Base-by-base conservation (phyloP, 192 early-diverging fungal species). In the Coemansia reversa region DNA sequence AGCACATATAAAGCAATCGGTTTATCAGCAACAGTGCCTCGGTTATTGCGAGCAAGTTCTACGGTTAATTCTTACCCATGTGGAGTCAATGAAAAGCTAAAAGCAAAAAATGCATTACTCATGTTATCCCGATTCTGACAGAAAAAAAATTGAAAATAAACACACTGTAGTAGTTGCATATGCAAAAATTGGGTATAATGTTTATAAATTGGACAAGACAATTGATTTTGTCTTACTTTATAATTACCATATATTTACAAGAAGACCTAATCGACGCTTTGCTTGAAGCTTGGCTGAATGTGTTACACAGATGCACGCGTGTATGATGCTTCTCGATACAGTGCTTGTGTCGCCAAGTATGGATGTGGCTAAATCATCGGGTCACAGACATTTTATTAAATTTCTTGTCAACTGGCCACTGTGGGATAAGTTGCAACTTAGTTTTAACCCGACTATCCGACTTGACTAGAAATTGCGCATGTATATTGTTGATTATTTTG, bases 381-480 rank as follows among this genome's bases (percentile, higher is more conserved):
- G 39, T 45, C 39, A 12, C 39, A 45, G 39, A 45, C 9, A 11
- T 0, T 27, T 60, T 29, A 51, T 67, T 6, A 25, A 24, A 25
- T 57, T 67, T 19, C 23, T 67, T 2, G 51, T 67, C 9, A 39
- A 54, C 51, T 67, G 49, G 49, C 42, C 58, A 24, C 18, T 53
- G 6, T 67, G 65, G 8, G 35, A 58, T 23, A 5, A 30, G 5
- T 28, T 4, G 7, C 65, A 57, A 24, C 42, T 67, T 14, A 57
- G 57, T 7, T 51, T 42, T 20, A 51, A 67, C 19, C 19, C 32
- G 51, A 67, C 65, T 12, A 60, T 54, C 1, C 7, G 0, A 9
- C 0, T 32, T 16, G 14, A 45, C 3, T 1, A 11, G 0, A 45
- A 45, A 16, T 45, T 1, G 3, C 2, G 16, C 12, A 2, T 12